Evolutionary conservation across 176 grass and related monocot species (phyloP).

Genomic region (Dendrocalamus sinicus): DNA sequence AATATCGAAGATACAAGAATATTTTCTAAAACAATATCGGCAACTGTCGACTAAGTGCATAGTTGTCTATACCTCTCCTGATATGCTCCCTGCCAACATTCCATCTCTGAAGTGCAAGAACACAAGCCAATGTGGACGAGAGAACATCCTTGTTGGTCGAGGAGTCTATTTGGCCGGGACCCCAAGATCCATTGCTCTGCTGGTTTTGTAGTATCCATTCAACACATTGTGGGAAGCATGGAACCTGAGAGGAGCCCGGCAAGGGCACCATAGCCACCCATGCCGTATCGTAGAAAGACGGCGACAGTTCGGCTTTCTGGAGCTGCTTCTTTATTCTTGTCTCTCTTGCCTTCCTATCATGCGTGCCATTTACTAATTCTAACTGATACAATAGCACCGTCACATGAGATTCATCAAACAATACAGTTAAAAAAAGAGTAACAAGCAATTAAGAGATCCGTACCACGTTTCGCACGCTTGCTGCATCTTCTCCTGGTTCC

Average conservation of each 20-base stretch:
- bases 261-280: slow-evolving; percentile 68
- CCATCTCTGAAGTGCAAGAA: slow-evolving; percentile 66
- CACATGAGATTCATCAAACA: not conserved
- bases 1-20: not conserved
- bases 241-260: slow-evolving; percentile 24
- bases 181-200: slow-evolving; percentile 64
- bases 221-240: slow-evolving; percentile 55
- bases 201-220: slow-evolving; percentile 71
- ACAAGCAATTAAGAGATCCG: too few relatives aligned
- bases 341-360: not conserved
- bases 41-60: not conserved
- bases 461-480: not conserved
- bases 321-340: not conserved
- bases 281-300: slow-evolving; percentile 5
- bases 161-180: not conserved
- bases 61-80: slow-evolving; percentile 46
- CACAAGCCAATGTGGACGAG: slow-evolving; percentile 59
- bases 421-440: not conserved
- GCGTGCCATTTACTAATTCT: not conserved
- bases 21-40: not conserved
- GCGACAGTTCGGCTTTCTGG: not conserved
- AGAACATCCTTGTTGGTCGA: slow-evolving; percentile 49
- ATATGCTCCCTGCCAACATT: slow-evolving; percentile 53
- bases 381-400: not conserved
- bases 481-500: not conserved